A percentile compares a stretch with the other conserved stretches of the same genome.
Evolutionary conservation across 345 rosid species (phyloP).

Genomic region (Garcia nutans): DNA sequence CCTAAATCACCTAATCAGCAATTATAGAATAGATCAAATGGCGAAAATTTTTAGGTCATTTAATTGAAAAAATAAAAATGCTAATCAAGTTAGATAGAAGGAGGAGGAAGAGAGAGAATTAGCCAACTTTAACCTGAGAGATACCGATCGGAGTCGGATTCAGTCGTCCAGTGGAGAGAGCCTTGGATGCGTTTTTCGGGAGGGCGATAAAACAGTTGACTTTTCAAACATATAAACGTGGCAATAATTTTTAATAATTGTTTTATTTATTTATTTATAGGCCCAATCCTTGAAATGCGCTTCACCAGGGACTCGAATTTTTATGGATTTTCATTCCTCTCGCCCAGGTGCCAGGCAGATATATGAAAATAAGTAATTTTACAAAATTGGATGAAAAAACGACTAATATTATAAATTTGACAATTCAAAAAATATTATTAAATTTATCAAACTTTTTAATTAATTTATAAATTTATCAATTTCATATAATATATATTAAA

Average conservation of each 20-base stretch:
- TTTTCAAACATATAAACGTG: not conserved
- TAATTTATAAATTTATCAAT: too few species aligned
- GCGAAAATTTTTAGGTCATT: not conserved
- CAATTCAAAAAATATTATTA: too few species aligned
- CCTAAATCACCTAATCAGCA: not conserved
- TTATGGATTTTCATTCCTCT: not conserved
- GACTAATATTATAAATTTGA: too few species aligned
- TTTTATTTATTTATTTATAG: not conserved
- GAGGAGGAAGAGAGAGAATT: not conserved
- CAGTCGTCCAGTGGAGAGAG: not conserved
- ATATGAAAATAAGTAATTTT: too few species aligned
- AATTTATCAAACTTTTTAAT: too few species aligned
- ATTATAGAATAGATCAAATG: not conserved
- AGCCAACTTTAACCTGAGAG: not conserved
- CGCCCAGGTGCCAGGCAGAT: too few species aligned
- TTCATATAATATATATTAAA: too few species aligned
- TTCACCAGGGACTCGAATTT: too few species aligned
- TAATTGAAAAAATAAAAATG: not conserved
- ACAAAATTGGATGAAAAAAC: too few species aligned
- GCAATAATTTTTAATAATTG: not conserved
- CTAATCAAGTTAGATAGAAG: not conserved
- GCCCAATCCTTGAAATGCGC: not conserved
- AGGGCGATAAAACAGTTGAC: not conserved
- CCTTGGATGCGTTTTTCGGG: not conserved
- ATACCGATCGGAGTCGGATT: not conserved